Percentiles rank a stretch among this genome's conserved stretches.
Conservation (phyloP, 2,329 filamentous ascomycete species). For the Diplodia corticola region DNA sequence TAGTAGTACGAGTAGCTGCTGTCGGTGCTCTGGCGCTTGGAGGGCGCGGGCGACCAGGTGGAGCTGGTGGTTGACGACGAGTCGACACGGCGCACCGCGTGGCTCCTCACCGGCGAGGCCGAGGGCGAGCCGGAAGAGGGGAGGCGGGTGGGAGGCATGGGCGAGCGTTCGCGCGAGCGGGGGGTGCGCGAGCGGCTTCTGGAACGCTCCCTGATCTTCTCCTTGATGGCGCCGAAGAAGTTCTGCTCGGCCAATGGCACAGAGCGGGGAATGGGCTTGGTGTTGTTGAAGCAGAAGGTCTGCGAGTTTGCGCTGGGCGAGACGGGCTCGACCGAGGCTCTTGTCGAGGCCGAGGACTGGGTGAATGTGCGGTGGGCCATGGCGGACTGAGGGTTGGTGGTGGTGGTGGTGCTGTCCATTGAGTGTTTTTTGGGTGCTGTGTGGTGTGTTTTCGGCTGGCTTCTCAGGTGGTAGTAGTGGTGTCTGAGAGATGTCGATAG, state of each 20-base stretch:
- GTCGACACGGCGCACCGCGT: constrained; percentile 30
- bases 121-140: constrained; percentile 25
- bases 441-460: background rate
- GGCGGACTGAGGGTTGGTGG: background rate
- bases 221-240: constrained; percentile 41
- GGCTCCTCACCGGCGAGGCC: constrained; percentile 25
- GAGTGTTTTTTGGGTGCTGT: background rate
- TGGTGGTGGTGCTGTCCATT: background rate
- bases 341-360: constrained; percentile 15
- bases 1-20: constrained; percentile 31
- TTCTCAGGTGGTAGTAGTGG: background rate
- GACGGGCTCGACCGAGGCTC: background rate
- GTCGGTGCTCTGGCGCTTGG: constrained; percentile 32
- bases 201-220: constrained; percentile 37
- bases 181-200: constrained; percentile 35
- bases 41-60: constrained; percentile 26
- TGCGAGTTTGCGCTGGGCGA: constrained; percentile 16
- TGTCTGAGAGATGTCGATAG: background rate
- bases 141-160: constrained; percentile 28
- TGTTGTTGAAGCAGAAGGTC: constrained; percentile 22
- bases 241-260: constrained; percentile 34
- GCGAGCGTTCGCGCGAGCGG: constrained; percentile 36
- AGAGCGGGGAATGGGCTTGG: constrained; percentile 20
- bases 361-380: constrained; percentile 18
- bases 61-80: constrained; percentile 29